Conservation (phyloP, 441 rosid species). For the Pelargonium myrrhifolium region DNA sequence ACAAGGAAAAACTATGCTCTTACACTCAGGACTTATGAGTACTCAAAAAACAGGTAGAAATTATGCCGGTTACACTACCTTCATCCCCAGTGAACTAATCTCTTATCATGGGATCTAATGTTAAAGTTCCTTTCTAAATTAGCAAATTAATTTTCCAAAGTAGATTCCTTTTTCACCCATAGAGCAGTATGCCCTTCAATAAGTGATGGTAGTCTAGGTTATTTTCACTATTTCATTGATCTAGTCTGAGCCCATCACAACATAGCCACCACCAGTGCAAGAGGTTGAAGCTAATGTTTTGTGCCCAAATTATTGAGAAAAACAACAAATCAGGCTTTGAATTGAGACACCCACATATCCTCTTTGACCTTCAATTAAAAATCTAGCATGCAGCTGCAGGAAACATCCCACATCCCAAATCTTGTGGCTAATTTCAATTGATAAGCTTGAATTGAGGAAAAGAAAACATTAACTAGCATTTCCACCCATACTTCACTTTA, state of each 20-base stretch:
- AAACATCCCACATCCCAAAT: no score
- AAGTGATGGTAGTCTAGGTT: not conserved
- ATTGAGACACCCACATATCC: not conserved
- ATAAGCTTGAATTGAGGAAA: no score
- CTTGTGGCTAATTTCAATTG: no score
- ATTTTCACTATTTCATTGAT: not conserved
- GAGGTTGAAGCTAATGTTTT: not conserved
- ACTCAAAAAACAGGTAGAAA: no score
- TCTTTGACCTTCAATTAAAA: conserved; percentile 4
- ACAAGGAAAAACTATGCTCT: not conserved
- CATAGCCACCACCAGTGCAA: not conserved
- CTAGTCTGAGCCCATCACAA: not conserved
- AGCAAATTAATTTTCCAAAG: not conserved
- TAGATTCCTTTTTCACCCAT: not conserved
- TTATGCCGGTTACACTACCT: no score
- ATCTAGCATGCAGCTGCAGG: not conserved
- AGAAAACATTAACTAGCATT: no score
- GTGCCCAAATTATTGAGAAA: not conserved
- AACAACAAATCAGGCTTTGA: no score
- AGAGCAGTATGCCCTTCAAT: not conserved
- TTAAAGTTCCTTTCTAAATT: not conserved
- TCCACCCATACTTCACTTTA: no score
- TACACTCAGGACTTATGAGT: not conserved
- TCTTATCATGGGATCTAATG: not conserved
- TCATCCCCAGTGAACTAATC: not conserved